A percentile compares a stretch with the other conserved stretches of the same genome.
Evolutionary conservation across 257 asterid species (phyloP).

Genomic region (Verbascum thapsus): DNA sequence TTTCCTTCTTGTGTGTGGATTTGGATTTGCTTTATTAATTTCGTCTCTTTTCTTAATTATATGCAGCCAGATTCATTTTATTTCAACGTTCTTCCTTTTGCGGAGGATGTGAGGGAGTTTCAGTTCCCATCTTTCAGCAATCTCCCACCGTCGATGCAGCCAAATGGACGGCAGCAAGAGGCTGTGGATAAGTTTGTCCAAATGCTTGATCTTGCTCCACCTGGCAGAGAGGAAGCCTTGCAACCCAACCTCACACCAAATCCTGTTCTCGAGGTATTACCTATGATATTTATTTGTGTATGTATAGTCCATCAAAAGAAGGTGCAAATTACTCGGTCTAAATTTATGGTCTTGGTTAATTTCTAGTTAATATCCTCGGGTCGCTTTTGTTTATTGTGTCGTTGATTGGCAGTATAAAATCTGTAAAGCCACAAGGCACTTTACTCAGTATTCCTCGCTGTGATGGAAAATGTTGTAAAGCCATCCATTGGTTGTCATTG

Average conservation of each 20-base stretch:
- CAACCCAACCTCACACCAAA: conserved; percentile 86
- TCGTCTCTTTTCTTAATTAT: conserved; percentile 10
- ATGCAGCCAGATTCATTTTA: conserved; percentile 88
- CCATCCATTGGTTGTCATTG: conserved; percentile 11
- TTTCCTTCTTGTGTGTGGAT: conserved; percentile 6
- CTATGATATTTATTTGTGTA: conserved; percentile 22
- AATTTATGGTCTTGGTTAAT: conserved; percentile 5
- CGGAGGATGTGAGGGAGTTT: conserved; percentile 97
- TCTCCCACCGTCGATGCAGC: conserved; percentile 80
- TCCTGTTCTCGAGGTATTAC: conserved; percentile 76
- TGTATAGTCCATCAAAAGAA: conserved; percentile 3
- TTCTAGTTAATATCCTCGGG: neutral
- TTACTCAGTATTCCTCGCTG: neutral
- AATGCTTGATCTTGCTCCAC: conserved; percentile 89
- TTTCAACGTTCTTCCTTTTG: conserved; percentile 96
- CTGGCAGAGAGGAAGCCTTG: conserved; percentile 72
- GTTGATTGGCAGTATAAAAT: conserved; percentile 3
- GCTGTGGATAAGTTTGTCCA: conserved; percentile 83
- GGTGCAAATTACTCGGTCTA: neutral
- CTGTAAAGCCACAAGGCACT: neutral
- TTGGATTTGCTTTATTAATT: conserved; percentile 14
- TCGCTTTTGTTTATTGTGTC: conserved; percentile 6
- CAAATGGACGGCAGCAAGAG: conserved; percentile 80
- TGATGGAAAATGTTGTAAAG: neutral
- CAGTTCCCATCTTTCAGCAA: conserved; percentile 91